Evolutionary conservation across 176 grass and related monocot species (phyloP), one percentile per base, ranked within the genome.

Genomic region (Eragrostis curvula): DNA sequence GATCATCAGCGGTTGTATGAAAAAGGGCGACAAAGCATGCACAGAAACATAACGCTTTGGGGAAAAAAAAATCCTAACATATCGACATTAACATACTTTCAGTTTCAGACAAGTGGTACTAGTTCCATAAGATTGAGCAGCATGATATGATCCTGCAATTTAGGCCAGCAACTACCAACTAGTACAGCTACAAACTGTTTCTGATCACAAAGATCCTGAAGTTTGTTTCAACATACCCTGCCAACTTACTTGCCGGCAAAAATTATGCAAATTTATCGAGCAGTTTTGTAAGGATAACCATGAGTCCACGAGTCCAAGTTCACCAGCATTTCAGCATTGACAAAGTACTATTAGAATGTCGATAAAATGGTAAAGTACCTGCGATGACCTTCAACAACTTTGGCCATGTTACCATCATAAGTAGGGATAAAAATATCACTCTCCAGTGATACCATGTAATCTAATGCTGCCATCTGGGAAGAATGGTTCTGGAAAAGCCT

Each of bases 401-500:
- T 94, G 55, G 95, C 95, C 92, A 94, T 97, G 66, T 97, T 97
- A 48, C 92, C 95, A 60, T 97, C 95, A 48, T 91, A 94, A n/a
- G 95, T 94, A 62, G 95, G 95, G 52, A 97, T 84, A 64, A 97
- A 97, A 66, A 94, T 77, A 81, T 97, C 90, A 58, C 95, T 97
- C 65, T 89, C 92, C 84, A 94, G 81, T 58, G 95, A 92, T 60
- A 97, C 95, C 88, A 97, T 92, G 74, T 97, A 97, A 89, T 97
- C 95, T 60, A 97, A 85, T 71, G 95, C 95, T 62, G 94, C 94
- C 94, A 97, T 97, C 77, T 97, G 94, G 63, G 94, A 97, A 71
- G 94, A 97, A 88, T 97, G 95, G 63, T 94, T 97, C 77, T 92
- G 88, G 69, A 97, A 97, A 68, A 87, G 89, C 60, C 90, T 79